These are phyloP conservation scores for Borovskyia barvae DNA, from an alignment of 208 protist genomes.

Conservation along the genomic window DNA sequence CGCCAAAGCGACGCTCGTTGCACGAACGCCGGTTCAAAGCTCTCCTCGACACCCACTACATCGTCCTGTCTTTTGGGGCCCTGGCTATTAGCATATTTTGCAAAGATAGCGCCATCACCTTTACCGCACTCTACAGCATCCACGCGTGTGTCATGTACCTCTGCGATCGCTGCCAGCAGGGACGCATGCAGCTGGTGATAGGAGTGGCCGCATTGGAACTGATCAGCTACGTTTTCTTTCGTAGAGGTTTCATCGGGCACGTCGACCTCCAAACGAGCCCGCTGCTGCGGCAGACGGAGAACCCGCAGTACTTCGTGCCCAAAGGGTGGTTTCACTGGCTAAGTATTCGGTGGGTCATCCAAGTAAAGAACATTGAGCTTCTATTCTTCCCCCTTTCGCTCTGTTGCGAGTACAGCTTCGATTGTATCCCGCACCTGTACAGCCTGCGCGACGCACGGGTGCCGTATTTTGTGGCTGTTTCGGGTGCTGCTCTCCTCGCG, in stretches of 20 bases:
- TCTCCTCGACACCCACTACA: too few relatives aligned
- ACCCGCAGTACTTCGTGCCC: slow-evolving; percentile 73
- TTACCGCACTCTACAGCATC: slow-evolving; percentile 54
- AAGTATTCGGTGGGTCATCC: slow-evolving; percentile 55
- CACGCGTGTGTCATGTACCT: slow-evolving; percentile 44
- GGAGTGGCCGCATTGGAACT: slow-evolving; percentile 21
- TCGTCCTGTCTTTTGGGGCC: slow-evolving; percentile 20
- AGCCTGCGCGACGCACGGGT: slow-evolving; percentile 38
- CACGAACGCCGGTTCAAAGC: too few relatives aligned
- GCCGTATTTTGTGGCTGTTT: slow-evolving; percentile 20
- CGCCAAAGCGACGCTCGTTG: too few relatives aligned
- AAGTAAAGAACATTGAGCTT: slow-evolving; percentile 80
- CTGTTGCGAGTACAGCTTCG: slow-evolving; percentile 89
- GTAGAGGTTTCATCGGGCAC: slow-evolving; percentile 37
- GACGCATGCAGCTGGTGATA: slow-evolving; percentile 9
- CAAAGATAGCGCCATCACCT: slow-evolving; percentile 81
- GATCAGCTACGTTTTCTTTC: slow-evolving; percentile 55
- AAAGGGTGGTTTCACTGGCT: slow-evolving; percentile 33
- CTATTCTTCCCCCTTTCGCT: slow-evolving; percentile 78
- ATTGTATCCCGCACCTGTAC: slow-evolving; percentile 76
- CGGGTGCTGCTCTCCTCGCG: slow-evolving; percentile 3
- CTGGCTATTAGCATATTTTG: slow-evolving; percentile 30
- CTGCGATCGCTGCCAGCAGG: slow-evolving; percentile 10
- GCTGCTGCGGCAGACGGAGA: slow-evolving; percentile 75
- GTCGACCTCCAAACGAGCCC: slow-evolving; percentile 42